A percentile compares a stretch with the other conserved stretches of the same genome.
These are phyloP conservation scores for Sedum album DNA, from an alignment of 164 flowering plant genomes.

Conservation along the genomic window DNA sequence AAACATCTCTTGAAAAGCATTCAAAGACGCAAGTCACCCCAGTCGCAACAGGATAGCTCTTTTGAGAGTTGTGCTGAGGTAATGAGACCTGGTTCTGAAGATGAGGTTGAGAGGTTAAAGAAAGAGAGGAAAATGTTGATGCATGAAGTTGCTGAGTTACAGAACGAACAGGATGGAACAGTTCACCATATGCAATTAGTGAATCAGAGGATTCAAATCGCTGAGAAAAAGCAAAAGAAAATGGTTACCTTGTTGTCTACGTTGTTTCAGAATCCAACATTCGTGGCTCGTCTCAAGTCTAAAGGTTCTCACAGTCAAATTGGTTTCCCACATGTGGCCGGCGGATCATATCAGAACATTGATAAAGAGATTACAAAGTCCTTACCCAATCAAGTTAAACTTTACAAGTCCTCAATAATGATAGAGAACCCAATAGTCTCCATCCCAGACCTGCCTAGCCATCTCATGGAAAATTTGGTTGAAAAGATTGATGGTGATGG, in stretches of 20 bases:
- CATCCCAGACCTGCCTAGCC: constrained; percentile 14
- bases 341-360: constrained; percentile 13
- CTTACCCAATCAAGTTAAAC: not conserved
- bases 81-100: constrained; percentile 29
- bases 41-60: too few species aligned
- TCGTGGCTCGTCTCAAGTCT: constrained; percentile 37
- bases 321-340: constrained; percentile 20
- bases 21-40: constrained; percentile 70
- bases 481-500: constrained; percentile 21
- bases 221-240: constrained; percentile 65
- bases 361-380: constrained; percentile 29
- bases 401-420: constrained; percentile 8
- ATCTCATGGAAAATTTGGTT: constrained; percentile 21
- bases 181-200: constrained; percentile 41
- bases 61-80: constrained; percentile 26
- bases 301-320: constrained; percentile 33
- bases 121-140: constrained; percentile 46
- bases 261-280: constrained; percentile 58
- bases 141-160: constrained; percentile 60
- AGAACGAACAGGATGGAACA: constrained; percentile 57
- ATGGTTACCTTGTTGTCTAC: constrained; percentile 70
- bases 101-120: constrained; percentile 48
- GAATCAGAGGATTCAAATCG: too few species aligned
- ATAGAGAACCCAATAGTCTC: constrained; percentile 18
- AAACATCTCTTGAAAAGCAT: constrained; percentile 73